phyloP scores from a whole-genome alignment of 2,329 filamentous ascomycete genomes.

The Trichophyton schoenleinii region DNA sequence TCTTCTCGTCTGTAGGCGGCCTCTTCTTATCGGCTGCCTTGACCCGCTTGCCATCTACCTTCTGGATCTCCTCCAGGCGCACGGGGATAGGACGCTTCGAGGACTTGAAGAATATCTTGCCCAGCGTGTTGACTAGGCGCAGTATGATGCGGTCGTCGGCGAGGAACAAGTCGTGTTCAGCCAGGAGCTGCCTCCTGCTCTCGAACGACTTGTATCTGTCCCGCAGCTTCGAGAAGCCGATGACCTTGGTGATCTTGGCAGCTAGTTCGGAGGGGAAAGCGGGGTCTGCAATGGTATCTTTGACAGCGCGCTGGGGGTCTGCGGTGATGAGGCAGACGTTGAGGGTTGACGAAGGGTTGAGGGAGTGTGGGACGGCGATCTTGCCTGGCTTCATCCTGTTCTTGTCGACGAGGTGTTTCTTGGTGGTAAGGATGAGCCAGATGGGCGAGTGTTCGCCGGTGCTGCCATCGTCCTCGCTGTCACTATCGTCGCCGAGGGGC shows the following conservation, averaged over 20 bases:
- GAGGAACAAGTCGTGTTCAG: conserved; percentile 86
- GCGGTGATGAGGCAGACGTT: conserved; percentile 80
- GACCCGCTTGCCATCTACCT: conserved; percentile 46
- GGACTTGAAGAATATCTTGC: conserved; percentile 88
- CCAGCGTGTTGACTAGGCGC: conserved; percentile 61
- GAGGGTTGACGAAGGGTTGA: conserved; percentile 53
- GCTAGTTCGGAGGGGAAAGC: conserved; percentile 56
- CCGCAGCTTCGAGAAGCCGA: conserved; percentile 76
- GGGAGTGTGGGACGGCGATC: conserved; percentile 62
- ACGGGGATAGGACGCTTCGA: conserved; percentile 80
- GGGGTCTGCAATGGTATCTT: conserved; percentile 67
- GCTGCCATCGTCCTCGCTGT: conserved; percentile 26
- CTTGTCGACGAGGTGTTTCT: conserved; percentile 59
- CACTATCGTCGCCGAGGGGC: conserved; percentile 37
- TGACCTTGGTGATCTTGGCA: conserved; percentile 59
- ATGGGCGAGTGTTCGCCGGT: conserved; percentile 40
- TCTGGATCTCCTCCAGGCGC: conserved; percentile 52
- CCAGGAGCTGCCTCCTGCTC: conserved; percentile 64
- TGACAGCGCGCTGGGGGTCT: conserved; percentile 72
- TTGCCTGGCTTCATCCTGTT: conserved; percentile 71
- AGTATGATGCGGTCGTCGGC: conserved; percentile 74
- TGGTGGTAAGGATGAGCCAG: conserved; percentile 51
- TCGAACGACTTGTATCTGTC: conserved; percentile 84
- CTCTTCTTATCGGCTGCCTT: conserved; percentile 45
- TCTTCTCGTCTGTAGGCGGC: conserved; percentile 30